phyloP scores from a whole-genome alignment of 768 basidiomycete species.

The Myochromella boudieri region DNA sequence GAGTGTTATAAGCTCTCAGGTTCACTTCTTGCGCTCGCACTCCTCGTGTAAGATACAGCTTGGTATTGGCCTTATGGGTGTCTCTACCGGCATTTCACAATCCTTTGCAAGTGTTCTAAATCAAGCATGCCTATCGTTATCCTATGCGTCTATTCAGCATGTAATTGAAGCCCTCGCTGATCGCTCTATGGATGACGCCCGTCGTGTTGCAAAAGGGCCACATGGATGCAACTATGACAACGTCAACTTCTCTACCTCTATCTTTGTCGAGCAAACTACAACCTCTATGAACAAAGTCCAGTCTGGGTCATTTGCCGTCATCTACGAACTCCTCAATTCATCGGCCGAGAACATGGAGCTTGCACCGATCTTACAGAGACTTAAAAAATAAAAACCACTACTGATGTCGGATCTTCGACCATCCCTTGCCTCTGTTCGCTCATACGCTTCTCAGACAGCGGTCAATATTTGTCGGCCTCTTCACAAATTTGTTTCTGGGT shows the following conservation, averaged over 20 bases:
- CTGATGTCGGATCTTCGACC: constrained; percentile 5
- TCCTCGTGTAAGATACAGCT: constrained; percentile 3
- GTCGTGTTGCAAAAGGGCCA: not conserved
- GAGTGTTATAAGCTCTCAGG: constrained; percentile 1
- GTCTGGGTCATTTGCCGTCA: constrained; percentile 30
- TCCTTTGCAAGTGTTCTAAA: constrained; percentile 1
- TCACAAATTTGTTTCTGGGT: not conserved
- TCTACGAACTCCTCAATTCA: constrained; percentile 26
- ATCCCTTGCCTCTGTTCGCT: not conserved
- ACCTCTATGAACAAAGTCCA: constrained; percentile 30
- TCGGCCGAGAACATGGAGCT: constrained; percentile 20
- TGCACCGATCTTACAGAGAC: constrained; percentile 19
- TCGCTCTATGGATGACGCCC: constrained; percentile 1
- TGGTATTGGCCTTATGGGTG: constrained; percentile 3
- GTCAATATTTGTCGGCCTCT: not conserved
- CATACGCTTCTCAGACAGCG: not conserved
- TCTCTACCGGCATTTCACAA: constrained; percentile 4
- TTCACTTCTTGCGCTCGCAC: not conserved
- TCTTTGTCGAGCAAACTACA: constrained; percentile 27
- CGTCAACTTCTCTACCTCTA: constrained; percentile 21
- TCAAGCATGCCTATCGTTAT: constrained; percentile 3
- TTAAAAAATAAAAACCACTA: constrained; percentile 9
- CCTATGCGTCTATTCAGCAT: constrained; percentile 1
- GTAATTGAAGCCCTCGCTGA: constrained; percentile 5
- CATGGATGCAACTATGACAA: constrained; percentile 7